A percentile compares a stretch with the other conserved stretches of the same genome.
phyloP scores from a whole-genome alignment of 1,284 basidiomycete species.

The Cryptococcus sp. region DNA sequence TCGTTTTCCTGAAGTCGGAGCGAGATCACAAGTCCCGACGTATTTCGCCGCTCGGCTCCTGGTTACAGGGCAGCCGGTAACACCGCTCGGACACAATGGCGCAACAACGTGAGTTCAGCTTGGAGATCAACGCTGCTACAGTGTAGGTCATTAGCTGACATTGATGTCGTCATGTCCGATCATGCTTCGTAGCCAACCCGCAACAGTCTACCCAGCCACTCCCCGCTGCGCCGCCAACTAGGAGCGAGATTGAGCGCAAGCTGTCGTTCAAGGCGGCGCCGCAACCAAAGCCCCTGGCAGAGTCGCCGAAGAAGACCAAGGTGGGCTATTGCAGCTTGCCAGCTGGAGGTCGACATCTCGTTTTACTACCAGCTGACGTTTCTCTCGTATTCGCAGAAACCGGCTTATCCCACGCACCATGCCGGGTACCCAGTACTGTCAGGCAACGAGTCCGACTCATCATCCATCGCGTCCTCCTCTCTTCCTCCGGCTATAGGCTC shows the following conservation, averaged over 20 bases:
- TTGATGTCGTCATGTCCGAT: too few species aligned
- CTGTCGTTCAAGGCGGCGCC: constrained; percentile 67
- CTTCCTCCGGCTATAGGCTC: constrained; percentile 50
- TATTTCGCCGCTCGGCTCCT: too few species aligned
- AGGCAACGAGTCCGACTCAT: constrained; percentile 83
- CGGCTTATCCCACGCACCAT: constrained; percentile 16
- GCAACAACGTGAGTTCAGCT: not conserved
- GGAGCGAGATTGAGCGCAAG: constrained; percentile 82
- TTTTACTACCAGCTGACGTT: not conserved
- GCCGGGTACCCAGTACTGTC: constrained; percentile 48
- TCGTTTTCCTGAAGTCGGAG: too few species aligned
- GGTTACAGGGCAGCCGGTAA: too few species aligned
- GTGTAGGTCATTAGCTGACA: not conserved
- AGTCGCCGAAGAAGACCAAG: constrained; percentile 9
- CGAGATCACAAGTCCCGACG: too few species aligned
- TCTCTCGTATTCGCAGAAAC: constrained; percentile 11
- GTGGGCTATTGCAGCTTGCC: not conserved
- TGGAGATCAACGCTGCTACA: not conserved
- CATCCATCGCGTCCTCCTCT: constrained; percentile 62
- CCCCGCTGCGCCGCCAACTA: constrained; percentile 70
- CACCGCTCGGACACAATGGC: not conserved
- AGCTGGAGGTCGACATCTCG: too few species aligned
- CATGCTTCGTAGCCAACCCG: not conserved
- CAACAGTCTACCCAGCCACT: constrained; percentile 6
- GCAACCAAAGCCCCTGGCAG: constrained; percentile 15